Evolutionary conservation across 75 land plant species (phyloP).

Genomic region (Larix kaempferi): DNA sequence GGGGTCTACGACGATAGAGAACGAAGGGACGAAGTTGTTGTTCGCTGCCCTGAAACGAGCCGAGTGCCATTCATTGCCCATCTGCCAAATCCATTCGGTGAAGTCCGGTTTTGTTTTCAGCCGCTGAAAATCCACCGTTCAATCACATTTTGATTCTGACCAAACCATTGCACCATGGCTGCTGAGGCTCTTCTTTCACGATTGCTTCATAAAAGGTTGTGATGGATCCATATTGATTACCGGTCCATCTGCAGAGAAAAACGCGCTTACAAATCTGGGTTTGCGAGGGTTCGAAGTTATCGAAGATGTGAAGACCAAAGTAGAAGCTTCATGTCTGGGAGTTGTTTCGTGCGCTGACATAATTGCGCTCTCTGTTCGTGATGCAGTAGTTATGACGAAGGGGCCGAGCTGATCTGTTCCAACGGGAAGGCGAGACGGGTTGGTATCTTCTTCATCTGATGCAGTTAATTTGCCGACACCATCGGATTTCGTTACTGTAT

Average conservation of each 20-base stretch:
- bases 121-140: not conserved
- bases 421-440: constrained; percentile 55
- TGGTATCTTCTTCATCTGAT: constrained; percentile 36
- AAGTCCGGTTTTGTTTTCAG: too few species aligned
- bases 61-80: constrained; percentile 30
- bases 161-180: not conserved
- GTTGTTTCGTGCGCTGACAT: constrained; percentile 84
- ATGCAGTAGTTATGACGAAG: constrained; percentile 56
- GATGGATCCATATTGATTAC: constrained; percentile 68
- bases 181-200: constrained; percentile 11
- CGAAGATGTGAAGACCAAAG: constrained; percentile 53
- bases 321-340: constrained; percentile 63
- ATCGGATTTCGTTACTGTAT: constrained; percentile 24
- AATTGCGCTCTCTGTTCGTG: constrained; percentile 68
- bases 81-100: constrained; percentile 46
- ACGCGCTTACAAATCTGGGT: constrained; percentile 35
- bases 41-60: constrained; percentile 24
- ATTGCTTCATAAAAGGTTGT: constrained; percentile 52
- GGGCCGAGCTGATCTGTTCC: constrained; percentile 49
- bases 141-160: constrained; percentile 6
- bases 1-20: constrained; percentile 49
- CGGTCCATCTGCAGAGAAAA: constrained; percentile 56
- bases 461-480: constrained; percentile 44
- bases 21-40: constrained; percentile 59
- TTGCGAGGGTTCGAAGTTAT: constrained; percentile 70